These are phyloP conservation scores for Neurospora africana DNA, from an alignment of 495 filamentous ascomycete species.

Conservation along the genomic window DNA sequence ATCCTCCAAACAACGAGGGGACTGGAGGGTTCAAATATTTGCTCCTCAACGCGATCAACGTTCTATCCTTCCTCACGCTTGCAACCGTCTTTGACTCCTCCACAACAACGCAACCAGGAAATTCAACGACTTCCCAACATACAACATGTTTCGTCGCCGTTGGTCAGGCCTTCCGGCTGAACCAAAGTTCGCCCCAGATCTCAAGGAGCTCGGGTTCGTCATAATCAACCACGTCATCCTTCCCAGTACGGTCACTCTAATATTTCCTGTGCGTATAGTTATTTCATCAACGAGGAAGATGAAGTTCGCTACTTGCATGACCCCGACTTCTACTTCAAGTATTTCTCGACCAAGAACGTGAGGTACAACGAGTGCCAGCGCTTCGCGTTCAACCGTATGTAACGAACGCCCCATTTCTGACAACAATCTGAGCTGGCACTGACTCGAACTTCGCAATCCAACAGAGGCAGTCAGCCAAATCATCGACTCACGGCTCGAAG, in stretches of 20 bases:
- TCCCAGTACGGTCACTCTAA: not conserved
- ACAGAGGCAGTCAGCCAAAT: constrained; percentile 53
- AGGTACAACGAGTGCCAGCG: constrained; percentile 61
- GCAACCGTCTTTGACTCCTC: not conserved
- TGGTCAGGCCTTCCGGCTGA: constrained; percentile 58
- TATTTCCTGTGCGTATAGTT: constrained; percentile 35
- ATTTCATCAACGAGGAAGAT: constrained; percentile 59
- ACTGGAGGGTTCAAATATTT: not conserved
- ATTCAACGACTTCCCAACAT: not conserved
- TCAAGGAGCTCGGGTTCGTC: constrained; percentile 60
- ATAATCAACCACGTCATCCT: not conserved
- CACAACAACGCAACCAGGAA: not conserved
- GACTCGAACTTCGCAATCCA: not conserved
- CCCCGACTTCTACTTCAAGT: constrained; percentile 60
- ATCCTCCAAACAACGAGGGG: not conserved
- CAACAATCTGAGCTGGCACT: not conserved
- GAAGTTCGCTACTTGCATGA: constrained; percentile 58
- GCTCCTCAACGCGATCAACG: not conserved
- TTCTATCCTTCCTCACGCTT: not conserved
- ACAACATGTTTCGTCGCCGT: constrained; percentile 58
- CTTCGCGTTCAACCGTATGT: constrained; percentile 58
- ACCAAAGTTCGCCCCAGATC: constrained; percentile 48
- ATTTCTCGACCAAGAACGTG: constrained; percentile 56
- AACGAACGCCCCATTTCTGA: not conserved
- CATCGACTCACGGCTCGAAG: constrained; percentile 48